These are phyloP conservation scores for Phytophthora aleatoria DNA, from an alignment of 352 stramenopile genomes.

Conservation along the genomic window DNA sequence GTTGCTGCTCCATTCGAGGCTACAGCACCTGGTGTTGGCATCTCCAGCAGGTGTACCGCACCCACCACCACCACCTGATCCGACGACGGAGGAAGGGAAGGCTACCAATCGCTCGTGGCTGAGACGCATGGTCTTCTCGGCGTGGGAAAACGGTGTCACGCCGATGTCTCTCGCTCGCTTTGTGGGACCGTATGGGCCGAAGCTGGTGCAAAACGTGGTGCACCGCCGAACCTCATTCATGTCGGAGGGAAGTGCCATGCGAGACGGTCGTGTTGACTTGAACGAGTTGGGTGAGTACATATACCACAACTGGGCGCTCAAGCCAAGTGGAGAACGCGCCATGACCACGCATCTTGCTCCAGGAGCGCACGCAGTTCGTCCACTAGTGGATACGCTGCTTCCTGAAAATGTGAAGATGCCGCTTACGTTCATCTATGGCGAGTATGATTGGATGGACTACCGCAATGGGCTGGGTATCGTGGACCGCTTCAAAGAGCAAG, in stretches of 20 bases:
- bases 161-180: conserved; percentile 77
- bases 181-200: conserved; percentile 76
- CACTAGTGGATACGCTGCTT: conserved; percentile 64
- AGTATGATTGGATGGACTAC: conserved; percentile 90
- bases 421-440: conserved; percentile 84
- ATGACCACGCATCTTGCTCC: conserved; percentile 81
- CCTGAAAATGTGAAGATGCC: conserved; percentile 74
- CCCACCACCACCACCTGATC: conserved; percentile 51
- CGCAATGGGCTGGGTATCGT: conserved; percentile 68
- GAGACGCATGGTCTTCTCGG: conserved; percentile 49
- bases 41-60: conserved; percentile 74
- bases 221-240: conserved; percentile 76
- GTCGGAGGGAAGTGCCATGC: conserved; percentile 68
- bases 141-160: conserved; percentile 73
- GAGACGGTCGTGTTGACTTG: conserved; percentile 65
- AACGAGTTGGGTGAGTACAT: conserved; percentile 75
- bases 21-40: conserved; percentile 74
- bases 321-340: conserved; percentile 69
- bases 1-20: neutral
- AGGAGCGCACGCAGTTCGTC: conserved; percentile 66
- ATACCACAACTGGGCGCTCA: conserved; percentile 88
- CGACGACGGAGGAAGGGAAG: conserved; percentile 40
- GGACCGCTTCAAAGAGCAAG: conserved; percentile 46
- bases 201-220: conserved; percentile 75
- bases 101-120: conserved; percentile 56